Evolutionary conservation across 768 basidiomycete species (phyloP).

Genomic region (Boletus rubescentipes): DNA sequence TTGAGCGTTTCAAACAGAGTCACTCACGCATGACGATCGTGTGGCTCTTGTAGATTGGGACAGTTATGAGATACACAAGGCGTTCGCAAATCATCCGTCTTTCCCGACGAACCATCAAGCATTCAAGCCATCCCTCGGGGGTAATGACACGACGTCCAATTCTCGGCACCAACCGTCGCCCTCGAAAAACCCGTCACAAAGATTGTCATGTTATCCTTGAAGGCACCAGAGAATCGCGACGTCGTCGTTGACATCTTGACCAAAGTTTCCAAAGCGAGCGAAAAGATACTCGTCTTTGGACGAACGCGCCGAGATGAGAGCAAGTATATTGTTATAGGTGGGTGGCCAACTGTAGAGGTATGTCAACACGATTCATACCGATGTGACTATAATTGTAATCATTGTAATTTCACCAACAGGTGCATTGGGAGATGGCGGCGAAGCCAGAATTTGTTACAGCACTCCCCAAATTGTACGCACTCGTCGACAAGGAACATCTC

Average conservation of each 20-base stretch:
- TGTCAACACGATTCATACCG: neutral
- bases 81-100: neutral
- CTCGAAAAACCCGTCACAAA: neutral
- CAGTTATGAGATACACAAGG: neutral
- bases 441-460: constrained; percentile 6
- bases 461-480: constrained; percentile 10
- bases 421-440: constrained; percentile 6
- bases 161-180: neutral
- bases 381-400: neutral
- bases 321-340: constrained; percentile 17
- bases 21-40: neutral
- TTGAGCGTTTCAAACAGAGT: too few relatives aligned
- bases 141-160: neutral
- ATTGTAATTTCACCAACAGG: constrained; percentile 7
- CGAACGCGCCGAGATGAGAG: constrained; percentile 20
- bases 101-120: neutral
- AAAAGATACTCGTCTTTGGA: constrained; percentile 20
- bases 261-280: constrained; percentile 10
- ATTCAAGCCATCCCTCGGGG: neutral
- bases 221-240: constrained; percentile 19
- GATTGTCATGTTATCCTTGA: neutral
- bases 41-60: neutral
- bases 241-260: constrained; percentile 10
- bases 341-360: constrained; percentile 29
- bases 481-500: constrained; percentile 15